Conservation (phyloP, 2,329 filamentous ascomycete genomes). For the Chrysoporthe puriensis region DNA sequence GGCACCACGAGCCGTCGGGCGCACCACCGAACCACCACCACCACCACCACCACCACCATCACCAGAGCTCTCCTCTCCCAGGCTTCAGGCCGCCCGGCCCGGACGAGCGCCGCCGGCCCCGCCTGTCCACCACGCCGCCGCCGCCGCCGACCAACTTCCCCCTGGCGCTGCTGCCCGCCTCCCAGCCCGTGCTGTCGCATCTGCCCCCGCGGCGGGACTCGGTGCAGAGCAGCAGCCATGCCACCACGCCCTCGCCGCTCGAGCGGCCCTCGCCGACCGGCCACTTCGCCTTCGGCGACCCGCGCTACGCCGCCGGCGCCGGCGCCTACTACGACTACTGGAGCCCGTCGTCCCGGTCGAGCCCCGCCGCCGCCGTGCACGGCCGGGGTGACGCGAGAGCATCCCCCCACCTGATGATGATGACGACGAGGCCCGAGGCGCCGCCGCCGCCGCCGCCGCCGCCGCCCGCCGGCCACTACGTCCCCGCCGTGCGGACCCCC, state of each 20-base stretch:
- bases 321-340: slow-evolving; percentile 10
- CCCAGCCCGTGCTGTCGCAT: slow-evolving; percentile 7
- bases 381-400: slow-evolving; percentile 7
- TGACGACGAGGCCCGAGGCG: not conserved
- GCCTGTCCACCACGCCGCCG: not conserved
- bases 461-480: slow-evolving; percentile 4
- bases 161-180: slow-evolving; percentile 4
- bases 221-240: slow-evolving; percentile 31
- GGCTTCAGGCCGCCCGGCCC: slow-evolving; percentile 8
- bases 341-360: slow-evolving; percentile 6
- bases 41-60: slow-evolving; percentile 2
- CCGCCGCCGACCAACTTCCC: slow-evolving; percentile 2
- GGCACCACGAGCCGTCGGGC: slow-evolving; percentile 35
- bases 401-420: not conserved
- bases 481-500: slow-evolving; percentile 1
- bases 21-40: slow-evolving; percentile 26
- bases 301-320: slow-evolving; percentile 9
- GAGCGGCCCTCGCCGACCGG: slow-evolving; percentile 31
- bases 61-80: slow-evolving; percentile 26
- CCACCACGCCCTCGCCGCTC: slow-evolving; percentile 31
- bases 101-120: slow-evolving; percentile 4
- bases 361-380: not conserved
- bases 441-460: too few relatives aligned
- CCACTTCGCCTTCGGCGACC: slow-evolving; percentile 16
- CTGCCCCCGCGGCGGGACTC: slow-evolving; percentile 11